Evolutionary conservation across 2,329 filamentous ascomycete species (phyloP).

Genomic region (Exophiala xenobiotica): DNA sequence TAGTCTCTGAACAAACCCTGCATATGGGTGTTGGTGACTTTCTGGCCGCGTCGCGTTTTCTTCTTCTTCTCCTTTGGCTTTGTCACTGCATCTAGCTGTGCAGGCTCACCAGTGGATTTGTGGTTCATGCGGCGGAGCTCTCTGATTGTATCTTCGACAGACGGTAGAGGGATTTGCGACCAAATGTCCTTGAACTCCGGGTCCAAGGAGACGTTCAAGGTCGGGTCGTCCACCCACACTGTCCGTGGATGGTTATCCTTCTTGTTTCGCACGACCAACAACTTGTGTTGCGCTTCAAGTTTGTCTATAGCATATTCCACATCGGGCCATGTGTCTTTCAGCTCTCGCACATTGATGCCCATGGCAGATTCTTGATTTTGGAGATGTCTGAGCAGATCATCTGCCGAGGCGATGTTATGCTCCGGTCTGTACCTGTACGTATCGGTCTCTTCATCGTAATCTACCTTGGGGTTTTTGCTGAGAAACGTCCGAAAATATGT

Average conservation of each 20-base stretch:
- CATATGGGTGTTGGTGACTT: constrained; percentile 89
- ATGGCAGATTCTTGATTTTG: constrained; percentile 78
- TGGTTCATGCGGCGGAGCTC: constrained; percentile 75
- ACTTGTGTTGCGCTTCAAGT: constrained; percentile 73
- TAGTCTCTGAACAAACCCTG: constrained; percentile 33
- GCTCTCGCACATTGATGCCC: constrained; percentile 79
- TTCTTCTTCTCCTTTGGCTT: constrained; percentile 68
- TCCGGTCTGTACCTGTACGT: constrained; percentile 81
- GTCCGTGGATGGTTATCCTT: constrained; percentile 85
- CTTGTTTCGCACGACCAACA: constrained; percentile 85
- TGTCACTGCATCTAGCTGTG: constrained; percentile 52
- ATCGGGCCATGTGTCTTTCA: constrained; percentile 95
- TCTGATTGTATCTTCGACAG: constrained; percentile 67
- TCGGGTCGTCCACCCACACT: constrained; percentile 86
- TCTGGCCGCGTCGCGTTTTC: constrained; percentile 70
- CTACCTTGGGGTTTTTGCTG: constrained; percentile 56
- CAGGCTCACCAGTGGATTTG: constrained; percentile 81
- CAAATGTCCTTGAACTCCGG: constrained; percentile 80
- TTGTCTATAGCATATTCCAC: constrained; percentile 72
- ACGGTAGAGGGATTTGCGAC: constrained; percentile 75
- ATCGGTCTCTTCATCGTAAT: constrained; percentile 57
- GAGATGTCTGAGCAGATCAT: constrained; percentile 75
- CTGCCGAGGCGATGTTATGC: constrained; percentile 76
- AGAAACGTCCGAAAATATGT: constrained; percentile 17
- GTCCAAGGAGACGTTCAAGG: constrained; percentile 72